Conservation (phyloP, 2,329 filamentous ascomycete species). For the Aureobasidium sp. region DNA sequence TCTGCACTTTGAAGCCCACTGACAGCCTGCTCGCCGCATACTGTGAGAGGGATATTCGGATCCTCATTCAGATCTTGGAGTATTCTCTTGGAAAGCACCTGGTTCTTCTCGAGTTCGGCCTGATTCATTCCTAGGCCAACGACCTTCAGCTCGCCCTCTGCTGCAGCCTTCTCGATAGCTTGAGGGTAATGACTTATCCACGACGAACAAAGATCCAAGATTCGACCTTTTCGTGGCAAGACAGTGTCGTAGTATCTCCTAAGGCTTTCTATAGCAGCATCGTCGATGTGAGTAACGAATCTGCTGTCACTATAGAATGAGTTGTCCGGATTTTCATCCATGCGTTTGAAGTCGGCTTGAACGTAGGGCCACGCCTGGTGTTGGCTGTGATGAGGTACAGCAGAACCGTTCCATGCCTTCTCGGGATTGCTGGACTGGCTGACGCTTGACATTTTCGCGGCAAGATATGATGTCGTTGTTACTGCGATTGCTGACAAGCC, state of each 20-base stretch:
- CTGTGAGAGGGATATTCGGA: constrained; percentile 22
- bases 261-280: constrained; percentile 37
- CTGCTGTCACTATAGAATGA: constrained; percentile 36
- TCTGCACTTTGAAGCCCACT: constrained; percentile 3
- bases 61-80: constrained; percentile 39
- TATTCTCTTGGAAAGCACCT: constrained; percentile 17
- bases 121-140: constrained; percentile 42
- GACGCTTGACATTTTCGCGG: constrained; percentile 2
- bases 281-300: constrained; percentile 48
- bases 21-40: constrained; percentile 7
- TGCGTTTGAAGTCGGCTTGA: constrained; percentile 30
- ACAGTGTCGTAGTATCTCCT: constrained; percentile 37
- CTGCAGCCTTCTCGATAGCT: constrained; percentile 23
- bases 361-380: constrained; percentile 28
- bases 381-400: constrained; percentile 22
- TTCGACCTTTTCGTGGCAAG: constrained; percentile 33
- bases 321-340: constrained; percentile 28
- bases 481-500: constrained; percentile 7
- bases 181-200: constrained; percentile 42
- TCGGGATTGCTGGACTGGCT: not conserved
- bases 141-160: constrained; percentile 30
- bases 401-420: constrained; percentile 2
- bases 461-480: not conserved
- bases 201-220: constrained; percentile 44
- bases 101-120: constrained; percentile 30